Conservation (phyloP, 2,329 filamentous ascomycete species). For the Paecilomyces sp. region DNA sequence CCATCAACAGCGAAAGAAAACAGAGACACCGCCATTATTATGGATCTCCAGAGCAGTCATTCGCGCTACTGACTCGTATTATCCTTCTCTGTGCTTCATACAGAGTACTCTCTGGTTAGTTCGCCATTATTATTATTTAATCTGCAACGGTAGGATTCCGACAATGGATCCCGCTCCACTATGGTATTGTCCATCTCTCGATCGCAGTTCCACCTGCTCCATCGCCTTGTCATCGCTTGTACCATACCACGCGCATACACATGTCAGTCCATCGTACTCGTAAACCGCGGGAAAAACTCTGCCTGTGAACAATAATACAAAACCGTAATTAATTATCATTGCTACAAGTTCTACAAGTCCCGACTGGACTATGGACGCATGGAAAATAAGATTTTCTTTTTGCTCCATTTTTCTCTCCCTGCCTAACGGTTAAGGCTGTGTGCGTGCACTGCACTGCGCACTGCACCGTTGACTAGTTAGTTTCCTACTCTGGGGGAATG, state of each 20-base stretch:
- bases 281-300: background rate
- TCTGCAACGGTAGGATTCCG: background rate
- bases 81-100: no score
- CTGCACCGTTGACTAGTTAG: background rate
- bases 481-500: background rate
- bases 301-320: no score
- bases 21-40: background rate
- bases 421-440: background rate
- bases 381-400: background rate
- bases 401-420: background rate
- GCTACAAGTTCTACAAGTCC: no score
- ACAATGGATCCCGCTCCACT: background rate
- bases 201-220: background rate
- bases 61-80: no score
- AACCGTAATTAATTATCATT: no score
- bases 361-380: background rate
- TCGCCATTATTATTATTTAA: no score
- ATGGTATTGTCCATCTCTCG: background rate
- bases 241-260: background rate
- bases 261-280: background rate
- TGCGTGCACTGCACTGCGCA: background rate
- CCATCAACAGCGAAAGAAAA: background rate
- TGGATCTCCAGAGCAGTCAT: background rate
- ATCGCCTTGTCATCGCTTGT: background rate
- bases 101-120: no score